Evolutionary conservation across 768 basidiomycete species (phyloP), one percentile per base, ranked within the genome.

Genomic region (Rickenella mellea): DNA sequence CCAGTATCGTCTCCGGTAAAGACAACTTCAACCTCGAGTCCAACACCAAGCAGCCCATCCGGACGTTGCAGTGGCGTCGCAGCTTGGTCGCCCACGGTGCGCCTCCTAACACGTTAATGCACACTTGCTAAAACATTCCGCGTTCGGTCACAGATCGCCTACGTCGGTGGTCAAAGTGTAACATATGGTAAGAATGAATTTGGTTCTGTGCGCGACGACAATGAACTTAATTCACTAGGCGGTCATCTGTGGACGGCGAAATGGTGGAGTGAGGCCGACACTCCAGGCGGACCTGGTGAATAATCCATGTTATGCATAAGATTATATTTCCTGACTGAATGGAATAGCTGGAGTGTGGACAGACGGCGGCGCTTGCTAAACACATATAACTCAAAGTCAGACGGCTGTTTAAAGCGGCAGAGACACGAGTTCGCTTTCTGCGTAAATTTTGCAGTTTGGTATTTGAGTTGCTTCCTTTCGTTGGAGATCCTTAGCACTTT

Each of bases 181-280:
- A 66, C 65, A 1, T 78, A 71, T 51, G 60, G 71, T 73, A 48
- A 47, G 66, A 15, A 3, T 24, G 21, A 15, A 14, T 27, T 21
- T 8, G 10, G 14, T 28, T 30, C 25, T 6, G 25, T 10, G n/a
- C 2, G 11, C 17, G 19, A 31, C n/a, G 9, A 28, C 40, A 24
- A 39, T 50, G 36, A 12, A 11, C 29, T 29, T 36, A 24, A 24
- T 9, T 32, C n/a, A 5, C 11, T 26, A 74, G 71, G 55, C 40
- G 67, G 69, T 3, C 65, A 76, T 46, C 61, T 78, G 26, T 80
- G 76, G 76, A 73, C 69, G 14, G 75, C 73, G 14, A 63, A 70
- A 55, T 80, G 78, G 76, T 79, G 77, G 78, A 77, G 76, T 5
- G 60, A 73, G 49, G 69, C 62, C 20, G 77, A 81, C 45, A 68